A percentile compares a stretch with the other conserved stretches of the same genome.
Evolutionary conservation across 306 rosid species (phyloP).

Genomic region (Cucurbita ficifolia): DNA sequence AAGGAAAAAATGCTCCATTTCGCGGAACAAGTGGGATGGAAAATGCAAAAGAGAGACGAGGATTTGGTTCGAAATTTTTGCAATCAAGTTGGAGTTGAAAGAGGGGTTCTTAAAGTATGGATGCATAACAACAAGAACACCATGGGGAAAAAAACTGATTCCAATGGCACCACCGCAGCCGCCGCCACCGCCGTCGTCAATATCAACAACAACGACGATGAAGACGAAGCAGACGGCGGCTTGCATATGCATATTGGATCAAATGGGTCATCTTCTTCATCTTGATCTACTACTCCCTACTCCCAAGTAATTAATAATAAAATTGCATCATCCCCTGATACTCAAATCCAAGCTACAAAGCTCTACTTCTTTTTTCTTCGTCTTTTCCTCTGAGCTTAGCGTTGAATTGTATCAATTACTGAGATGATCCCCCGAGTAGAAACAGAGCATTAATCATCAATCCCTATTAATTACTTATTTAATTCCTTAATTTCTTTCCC

Average conservation of each 20-base stretch:
- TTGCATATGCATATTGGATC: constrained; percentile 27
- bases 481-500: neutral
- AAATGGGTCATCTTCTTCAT: constrained; percentile 86
- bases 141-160: constrained; percentile 19
- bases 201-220: constrained; percentile 5
- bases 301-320: constrained; percentile 16
- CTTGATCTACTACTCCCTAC: constrained; percentile 28
- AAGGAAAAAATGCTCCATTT: constrained; percentile 73
- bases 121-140: constrained; percentile 95
- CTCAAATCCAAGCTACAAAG: constrained; percentile 19
- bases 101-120: constrained; percentile 81
- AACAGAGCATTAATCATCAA: neutral
- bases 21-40: constrained; percentile 77
- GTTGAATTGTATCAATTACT: neutral
- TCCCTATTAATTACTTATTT: neutral
- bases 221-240: neutral
- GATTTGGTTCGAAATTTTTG: constrained; percentile 49
- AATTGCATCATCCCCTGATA: constrained; percentile 13
- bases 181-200: neutral
- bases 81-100: constrained; percentile 51
- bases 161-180: neutral
- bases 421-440: neutral
- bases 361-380: neutral
- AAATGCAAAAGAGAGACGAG: constrained; percentile 88
- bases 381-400: neutral